A percentile compares a stretch with the other conserved stretches of the same genome.
phyloP scores from a whole-genome alignment of 345 rosid species.

The Eucalyptus microcorys region DNA sequence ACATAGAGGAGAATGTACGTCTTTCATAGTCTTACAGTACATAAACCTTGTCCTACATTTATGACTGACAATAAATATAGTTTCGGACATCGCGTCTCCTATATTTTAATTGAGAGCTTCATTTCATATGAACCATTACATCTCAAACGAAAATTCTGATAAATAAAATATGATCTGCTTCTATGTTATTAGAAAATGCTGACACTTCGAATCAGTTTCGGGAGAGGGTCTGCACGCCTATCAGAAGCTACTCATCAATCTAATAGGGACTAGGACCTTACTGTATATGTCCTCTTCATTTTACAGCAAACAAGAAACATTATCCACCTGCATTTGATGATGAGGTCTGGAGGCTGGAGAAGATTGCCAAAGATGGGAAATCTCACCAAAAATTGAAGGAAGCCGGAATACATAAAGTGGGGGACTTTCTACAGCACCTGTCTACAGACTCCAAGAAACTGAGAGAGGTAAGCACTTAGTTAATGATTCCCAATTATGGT shows the following conservation, averaged over 20 bases:
- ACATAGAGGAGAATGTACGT: constrained; percentile 20
- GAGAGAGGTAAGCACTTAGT: neutral
- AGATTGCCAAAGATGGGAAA: constrained; percentile 72
- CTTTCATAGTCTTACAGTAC: neutral
- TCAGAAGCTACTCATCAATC: neutral
- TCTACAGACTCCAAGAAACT: constrained; percentile 25
- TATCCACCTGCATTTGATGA: constrained; percentile 69
- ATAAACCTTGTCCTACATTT: neutral
- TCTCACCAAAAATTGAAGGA: constrained; percentile 62
- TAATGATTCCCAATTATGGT: neutral
- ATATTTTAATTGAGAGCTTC: neutral
- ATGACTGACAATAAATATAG: neutral
- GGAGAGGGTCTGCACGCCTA: neutral
- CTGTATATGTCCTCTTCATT: neutral
- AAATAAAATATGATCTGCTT: neutral
- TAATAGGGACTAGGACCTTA: neutral
- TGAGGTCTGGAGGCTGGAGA: constrained; percentile 89
- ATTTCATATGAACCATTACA: neutral
- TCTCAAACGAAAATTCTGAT: neutral
- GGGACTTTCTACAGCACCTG: constrained; percentile 56
- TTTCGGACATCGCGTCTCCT: too few relatives aligned
- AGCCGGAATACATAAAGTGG: constrained; percentile 57
- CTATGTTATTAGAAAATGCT: neutral
- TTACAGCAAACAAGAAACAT: constrained; percentile 70
- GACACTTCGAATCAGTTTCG: neutral